Evolutionary conservation across 441 rosid genomes (phyloP).

Genomic region (Eutrema salsugineum): DNA sequence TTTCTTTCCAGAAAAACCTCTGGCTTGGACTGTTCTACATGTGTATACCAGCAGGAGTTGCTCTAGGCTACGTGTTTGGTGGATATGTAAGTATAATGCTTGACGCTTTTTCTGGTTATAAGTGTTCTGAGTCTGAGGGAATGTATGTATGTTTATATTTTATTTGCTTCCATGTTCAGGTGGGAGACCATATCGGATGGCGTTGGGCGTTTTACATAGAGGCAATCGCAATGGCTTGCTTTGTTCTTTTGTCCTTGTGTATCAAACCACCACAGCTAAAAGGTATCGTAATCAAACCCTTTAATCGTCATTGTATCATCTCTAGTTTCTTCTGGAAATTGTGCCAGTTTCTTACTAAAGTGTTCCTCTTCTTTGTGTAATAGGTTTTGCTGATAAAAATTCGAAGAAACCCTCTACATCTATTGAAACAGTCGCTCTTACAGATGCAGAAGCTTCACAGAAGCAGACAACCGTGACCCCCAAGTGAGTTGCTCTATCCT

Average conservation of each 20-base stretch:
- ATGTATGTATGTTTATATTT: not conserved
- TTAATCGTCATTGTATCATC: not conserved
- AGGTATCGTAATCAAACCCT: conserved; percentile 42
- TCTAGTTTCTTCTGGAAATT: not conserved
- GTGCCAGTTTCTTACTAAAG: not conserved
- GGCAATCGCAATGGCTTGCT: conserved; percentile 83
- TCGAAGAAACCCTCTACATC: conserved; percentile 35
- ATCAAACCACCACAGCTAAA: conserved; percentile 85
- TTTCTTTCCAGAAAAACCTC: conserved; percentile 48
- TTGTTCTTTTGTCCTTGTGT: conserved; percentile 64
- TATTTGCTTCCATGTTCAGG: conserved; percentile 40
- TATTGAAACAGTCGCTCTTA: conserved; percentile 35
- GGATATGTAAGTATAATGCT: conserved; percentile 48
- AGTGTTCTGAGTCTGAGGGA: not conserved
- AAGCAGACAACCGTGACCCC: conserved; percentile 27
- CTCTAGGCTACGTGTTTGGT: conserved; percentile 71
- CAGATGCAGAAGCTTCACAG: conserved; percentile 28
- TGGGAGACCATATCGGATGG: conserved; percentile 70
- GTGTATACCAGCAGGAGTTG: conserved; percentile 79
- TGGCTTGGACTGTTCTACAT: conserved; percentile 83
- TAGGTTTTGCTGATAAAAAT: conserved; percentile 55
- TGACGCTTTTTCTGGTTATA: not conserved
- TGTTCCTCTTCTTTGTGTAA: not conserved
- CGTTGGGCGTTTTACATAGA: conserved; percentile 88
- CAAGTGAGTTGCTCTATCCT: conserved; percentile 41